Conservation (phyloP, 2,329 filamentous ascomycete species). For the Alternaria sp. region DNA sequence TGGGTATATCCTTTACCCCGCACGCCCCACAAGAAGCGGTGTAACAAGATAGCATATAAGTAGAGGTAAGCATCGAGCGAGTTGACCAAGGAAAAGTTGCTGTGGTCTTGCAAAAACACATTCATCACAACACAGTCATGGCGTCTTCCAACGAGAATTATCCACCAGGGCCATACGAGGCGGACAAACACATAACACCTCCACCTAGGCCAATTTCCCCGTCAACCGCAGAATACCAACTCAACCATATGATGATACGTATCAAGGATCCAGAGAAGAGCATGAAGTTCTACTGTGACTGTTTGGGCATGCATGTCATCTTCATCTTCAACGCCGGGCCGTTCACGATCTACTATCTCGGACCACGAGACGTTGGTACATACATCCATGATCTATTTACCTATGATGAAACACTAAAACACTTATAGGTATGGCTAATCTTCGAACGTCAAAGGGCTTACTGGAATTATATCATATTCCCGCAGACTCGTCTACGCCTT, state of each 20-base stretch:
- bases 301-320: constrained; percentile 45
- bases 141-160: constrained; percentile 29
- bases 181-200: constrained; percentile 36
- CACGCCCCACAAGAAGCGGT: constrained; percentile 20
- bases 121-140: constrained; percentile 2
- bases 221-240: constrained; percentile 34
- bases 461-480: constrained; percentile 48
- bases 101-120: not conserved
- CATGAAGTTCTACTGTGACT: constrained; percentile 46
- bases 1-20: constrained; percentile 10
- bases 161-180: constrained; percentile 29
- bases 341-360: constrained; percentile 49
- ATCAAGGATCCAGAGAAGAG: constrained; percentile 41
- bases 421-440: constrained; percentile 23
- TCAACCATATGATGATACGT: constrained; percentile 49
- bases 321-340: constrained; percentile 49
- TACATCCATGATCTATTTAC: not conserved
- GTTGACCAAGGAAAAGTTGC: not conserved
- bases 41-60: not conserved
- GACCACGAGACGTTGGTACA: constrained; percentile 36
- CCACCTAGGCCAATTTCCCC: constrained; percentile 38
- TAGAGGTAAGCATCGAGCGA: not conserved
- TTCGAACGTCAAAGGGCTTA: constrained; percentile 39
- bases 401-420: not conserved
- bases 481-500: constrained; percentile 26